These are phyloP conservation scores for Albatrellus ellisii DNA, from an alignment of 768 basidiomycete species.

Conservation along the genomic window DNA sequence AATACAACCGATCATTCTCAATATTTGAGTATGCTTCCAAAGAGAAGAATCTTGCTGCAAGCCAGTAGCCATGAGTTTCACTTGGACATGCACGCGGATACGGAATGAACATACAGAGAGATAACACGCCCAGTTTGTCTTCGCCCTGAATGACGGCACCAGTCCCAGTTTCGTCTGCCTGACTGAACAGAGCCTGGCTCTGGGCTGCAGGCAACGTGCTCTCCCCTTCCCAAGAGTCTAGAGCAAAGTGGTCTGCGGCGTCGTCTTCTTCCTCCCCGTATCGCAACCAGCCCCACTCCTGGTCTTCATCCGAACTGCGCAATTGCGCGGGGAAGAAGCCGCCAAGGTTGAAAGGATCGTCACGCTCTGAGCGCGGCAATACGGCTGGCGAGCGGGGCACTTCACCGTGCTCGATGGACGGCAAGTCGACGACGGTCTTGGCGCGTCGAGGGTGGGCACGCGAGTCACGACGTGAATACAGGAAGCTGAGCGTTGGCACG, in stretches of 20 bases:
- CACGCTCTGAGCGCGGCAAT: slow-evolving; percentile 18
- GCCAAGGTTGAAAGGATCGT: slow-evolving; percentile 35
- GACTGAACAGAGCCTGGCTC: slow-evolving; percentile 19
- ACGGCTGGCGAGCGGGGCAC: neutral
- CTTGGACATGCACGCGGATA: neutral
- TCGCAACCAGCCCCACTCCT: slow-evolving; percentile 32
- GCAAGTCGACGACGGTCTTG: slow-evolving; percentile 12
- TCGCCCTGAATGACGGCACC: slow-evolving; percentile 27
- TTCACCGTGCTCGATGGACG: slow-evolving; percentile 8
- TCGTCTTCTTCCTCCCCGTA: slow-evolving; percentile 18
- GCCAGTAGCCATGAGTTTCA: neutral
- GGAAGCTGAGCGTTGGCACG: neutral
- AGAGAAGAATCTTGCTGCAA: slow-evolving; percentile 9
- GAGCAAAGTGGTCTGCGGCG: slow-evolving; percentile 11
- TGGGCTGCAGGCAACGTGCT: too few species aligned
- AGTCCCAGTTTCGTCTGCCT: slow-evolving; percentile 22
- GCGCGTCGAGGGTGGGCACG: slow-evolving; percentile 8
- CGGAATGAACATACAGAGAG: slow-evolving; percentile 25
- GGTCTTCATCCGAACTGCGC: slow-evolving; percentile 14
- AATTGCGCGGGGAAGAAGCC: slow-evolving; percentile 33
- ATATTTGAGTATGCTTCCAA: neutral
- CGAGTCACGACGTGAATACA: neutral
- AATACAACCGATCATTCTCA: slow-evolving; percentile 7
- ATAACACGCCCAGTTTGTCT: slow-evolving; percentile 38
- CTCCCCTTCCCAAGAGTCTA: slow-evolving; percentile 9